phyloP scores from a whole-genome alignment of 768 basidiomycete genomes.

The Podaxis rugospora region DNA sequence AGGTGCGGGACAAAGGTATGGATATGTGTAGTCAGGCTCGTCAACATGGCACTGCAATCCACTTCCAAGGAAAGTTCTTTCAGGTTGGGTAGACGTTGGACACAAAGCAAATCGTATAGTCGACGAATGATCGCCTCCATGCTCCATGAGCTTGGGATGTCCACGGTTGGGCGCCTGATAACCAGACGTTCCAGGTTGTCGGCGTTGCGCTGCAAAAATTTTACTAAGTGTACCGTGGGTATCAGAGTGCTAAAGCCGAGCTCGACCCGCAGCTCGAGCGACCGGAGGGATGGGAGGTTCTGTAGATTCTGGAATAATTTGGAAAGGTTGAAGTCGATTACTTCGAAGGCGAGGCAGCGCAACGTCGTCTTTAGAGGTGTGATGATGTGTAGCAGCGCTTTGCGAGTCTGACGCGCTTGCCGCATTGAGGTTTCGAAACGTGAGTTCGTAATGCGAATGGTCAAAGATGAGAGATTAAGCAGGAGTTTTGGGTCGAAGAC shows the following conservation, averaged over 20 bases:
- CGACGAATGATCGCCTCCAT: not conserved
- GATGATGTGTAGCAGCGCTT: constrained; percentile 3
- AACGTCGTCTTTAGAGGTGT: not conserved
- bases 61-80: constrained; percentile 1
- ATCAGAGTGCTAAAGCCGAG: constrained; percentile 7
- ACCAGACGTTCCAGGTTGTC: constrained; percentile 13
- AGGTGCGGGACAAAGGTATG: constrained; percentile 9
- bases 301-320: constrained; percentile 7
- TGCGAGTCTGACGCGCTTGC: constrained; percentile 1
- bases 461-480: constrained; percentile 13
- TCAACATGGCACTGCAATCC: not conserved
- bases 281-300: not conserved
- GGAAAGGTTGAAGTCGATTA: constrained; percentile 7
- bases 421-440: constrained; percentile 3
- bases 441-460: constrained; percentile 12
- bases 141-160: constrained; percentile 4
- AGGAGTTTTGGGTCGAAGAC: constrained; percentile 13
- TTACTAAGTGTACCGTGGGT: constrained; percentile 8
- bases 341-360: constrained; percentile 2
- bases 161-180: constrained; percentile 7
- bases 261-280: not conserved
- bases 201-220: constrained; percentile 9
- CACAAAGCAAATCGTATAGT: constrained; percentile 1
- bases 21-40: not conserved
- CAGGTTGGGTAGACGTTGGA: not conserved